These are phyloP conservation scores for Beauveria sp. DNA, from an alignment of 2,329 filamentous ascomycete genomes.

Conservation along the genomic window DNA sequence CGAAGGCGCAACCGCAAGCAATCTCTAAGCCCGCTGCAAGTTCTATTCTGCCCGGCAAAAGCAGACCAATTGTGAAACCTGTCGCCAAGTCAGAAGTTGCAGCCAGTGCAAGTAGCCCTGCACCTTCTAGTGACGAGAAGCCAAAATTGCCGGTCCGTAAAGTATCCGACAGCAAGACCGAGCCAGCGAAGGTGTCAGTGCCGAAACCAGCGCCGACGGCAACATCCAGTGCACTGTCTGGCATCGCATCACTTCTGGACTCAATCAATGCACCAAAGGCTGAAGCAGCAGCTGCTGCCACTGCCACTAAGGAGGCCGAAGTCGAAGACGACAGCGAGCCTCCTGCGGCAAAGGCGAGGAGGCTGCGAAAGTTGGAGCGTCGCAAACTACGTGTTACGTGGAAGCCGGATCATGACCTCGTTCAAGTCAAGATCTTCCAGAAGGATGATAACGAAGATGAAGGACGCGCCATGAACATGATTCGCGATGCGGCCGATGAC, in stretches of 20 bases:
- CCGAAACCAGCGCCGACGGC: constrained; percentile 23
- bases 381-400: constrained; percentile 64
- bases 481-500: constrained; percentile 65
- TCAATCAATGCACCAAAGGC: constrained; percentile 38
- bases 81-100: constrained; percentile 27
- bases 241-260: constrained; percentile 47
- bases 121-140: constrained; percentile 24
- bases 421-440: constrained; percentile 60
- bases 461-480: constrained; percentile 59
- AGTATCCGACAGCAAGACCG: constrained; percentile 13
- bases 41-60: constrained; percentile 37
- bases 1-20: constrained; percentile 24
- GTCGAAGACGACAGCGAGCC: constrained; percentile 53
- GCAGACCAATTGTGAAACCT: constrained; percentile 36
- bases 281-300: constrained; percentile 30
- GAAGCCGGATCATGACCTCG: constrained; percentile 59
- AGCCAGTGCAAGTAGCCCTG: constrained; percentile 19
- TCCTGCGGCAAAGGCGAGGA: constrained; percentile 56
- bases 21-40: constrained; percentile 21
- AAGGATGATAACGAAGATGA: constrained; percentile 66
- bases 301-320: constrained; percentile 39
- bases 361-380: constrained; percentile 64
- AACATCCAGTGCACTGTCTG: constrained; percentile 33
- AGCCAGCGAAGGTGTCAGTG: constrained; percentile 19
- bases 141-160: constrained; percentile 15